Conservation (phyloP, 2,329 filamentous ascomycete species). For the Lasiodiplodia sp. region DNA sequence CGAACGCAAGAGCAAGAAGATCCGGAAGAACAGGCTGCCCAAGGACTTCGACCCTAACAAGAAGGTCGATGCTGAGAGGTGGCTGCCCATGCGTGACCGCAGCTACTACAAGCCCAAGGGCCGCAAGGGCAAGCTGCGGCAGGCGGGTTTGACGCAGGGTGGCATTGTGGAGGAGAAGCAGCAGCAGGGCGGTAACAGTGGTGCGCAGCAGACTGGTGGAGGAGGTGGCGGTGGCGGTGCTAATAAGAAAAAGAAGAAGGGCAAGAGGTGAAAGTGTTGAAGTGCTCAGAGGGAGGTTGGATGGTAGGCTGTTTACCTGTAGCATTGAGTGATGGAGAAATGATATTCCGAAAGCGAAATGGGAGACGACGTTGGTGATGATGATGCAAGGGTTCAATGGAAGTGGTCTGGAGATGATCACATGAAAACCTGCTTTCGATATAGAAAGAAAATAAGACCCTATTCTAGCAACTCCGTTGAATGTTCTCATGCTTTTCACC, state of each 20-base stretch:
- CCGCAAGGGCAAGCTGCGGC: constrained; percentile 86
- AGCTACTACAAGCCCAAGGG: constrained; percentile 90
- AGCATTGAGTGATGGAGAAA: neutral
- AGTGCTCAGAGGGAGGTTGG: neutral
- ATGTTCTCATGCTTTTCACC: no score
- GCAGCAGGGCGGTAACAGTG: constrained; percentile 39
- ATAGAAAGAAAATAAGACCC: no score
- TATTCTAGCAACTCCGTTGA: no score
- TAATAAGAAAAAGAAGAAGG: constrained; percentile 40
- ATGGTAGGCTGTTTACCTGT: neutral
- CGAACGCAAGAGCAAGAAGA: constrained; percentile 67
- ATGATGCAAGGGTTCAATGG: no score
- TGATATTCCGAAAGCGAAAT: neutral
- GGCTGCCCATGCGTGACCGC: constrained; percentile 88
- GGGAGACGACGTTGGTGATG: neutral
- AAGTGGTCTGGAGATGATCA: no score
- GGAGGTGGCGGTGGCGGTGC: constrained; percentile 36
- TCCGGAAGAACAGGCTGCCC: constrained; percentile 68
- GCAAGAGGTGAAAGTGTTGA: constrained; percentile 34
- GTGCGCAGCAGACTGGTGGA: constrained; percentile 27
- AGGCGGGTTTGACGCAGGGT: constrained; percentile 77
- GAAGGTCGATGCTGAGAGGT: constrained; percentile 86
- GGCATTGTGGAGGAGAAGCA: constrained; percentile 77
- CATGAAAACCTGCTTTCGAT: no score
- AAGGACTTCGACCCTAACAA: constrained; percentile 80